Conservation (phyloP, 768 basidiomycete genomes). For the Tylopilus vinaceipallidus region DNA sequence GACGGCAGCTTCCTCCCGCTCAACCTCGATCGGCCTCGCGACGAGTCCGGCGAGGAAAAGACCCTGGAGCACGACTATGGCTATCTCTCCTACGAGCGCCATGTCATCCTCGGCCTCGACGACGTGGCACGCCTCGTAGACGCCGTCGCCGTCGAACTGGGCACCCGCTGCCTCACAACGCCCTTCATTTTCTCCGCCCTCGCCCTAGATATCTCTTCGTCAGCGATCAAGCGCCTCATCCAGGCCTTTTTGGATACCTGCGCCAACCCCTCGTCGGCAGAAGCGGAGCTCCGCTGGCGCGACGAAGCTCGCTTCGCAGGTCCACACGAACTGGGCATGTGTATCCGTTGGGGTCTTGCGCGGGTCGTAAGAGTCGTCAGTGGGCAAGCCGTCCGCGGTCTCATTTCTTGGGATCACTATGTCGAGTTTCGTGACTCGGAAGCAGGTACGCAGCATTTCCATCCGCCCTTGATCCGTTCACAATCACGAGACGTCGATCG, state of each 20-base stretch:
- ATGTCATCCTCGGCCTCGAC: constrained; percentile 75
- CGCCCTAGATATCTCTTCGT: constrained; percentile 79
- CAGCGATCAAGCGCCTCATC: constrained; percentile 75
- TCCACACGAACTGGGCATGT: constrained; percentile 88
- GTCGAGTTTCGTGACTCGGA: constrained; percentile 79
- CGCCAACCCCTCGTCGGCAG: constrained; percentile 28
- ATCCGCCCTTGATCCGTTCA: constrained; percentile 21
- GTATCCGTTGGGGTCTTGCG: constrained; percentile 88
- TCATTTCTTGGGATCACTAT: constrained; percentile 86
- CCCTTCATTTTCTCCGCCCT: constrained; percentile 90
- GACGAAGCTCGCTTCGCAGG: constrained; percentile 84
- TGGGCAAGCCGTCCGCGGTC: constrained; percentile 74
- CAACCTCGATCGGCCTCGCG: constrained; percentile 46
- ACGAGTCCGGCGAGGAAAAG: constrained; percentile 38
- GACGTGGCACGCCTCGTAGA: constrained; percentile 72
- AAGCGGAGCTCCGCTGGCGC: constrained; percentile 59
- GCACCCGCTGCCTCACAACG: constrained; percentile 73
- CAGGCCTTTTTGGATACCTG: constrained; percentile 77
- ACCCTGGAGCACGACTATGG: constrained; percentile 57
- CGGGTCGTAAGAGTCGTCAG: constrained; percentile 69
- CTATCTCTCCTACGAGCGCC: constrained; percentile 68
- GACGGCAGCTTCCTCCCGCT: constrained; percentile 56
- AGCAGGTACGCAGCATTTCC: constrained; percentile 55
- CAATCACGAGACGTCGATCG: constrained; percentile 19
- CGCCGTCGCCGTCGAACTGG: constrained; percentile 67